phyloP scores from a whole-genome alignment of 108 stramenopile genomes.

The Discostella stelligeroides region DNA sequence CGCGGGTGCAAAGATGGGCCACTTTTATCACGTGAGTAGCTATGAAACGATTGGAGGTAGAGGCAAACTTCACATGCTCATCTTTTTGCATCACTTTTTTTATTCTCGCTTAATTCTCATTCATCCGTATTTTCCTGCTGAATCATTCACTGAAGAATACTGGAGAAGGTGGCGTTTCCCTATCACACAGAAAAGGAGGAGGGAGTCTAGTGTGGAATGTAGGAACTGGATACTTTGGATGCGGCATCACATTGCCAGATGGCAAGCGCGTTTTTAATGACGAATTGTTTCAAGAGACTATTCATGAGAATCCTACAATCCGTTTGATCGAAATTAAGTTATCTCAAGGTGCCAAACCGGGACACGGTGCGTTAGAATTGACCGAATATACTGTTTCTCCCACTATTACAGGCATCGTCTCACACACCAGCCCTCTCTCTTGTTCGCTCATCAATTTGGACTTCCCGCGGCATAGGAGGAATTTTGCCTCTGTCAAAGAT shows the following conservation, averaged over 20 bases:
- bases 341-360: slow-evolving; percentile 90
- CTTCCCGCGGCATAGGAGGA: too few relatives aligned
- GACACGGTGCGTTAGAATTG: too few relatives aligned
- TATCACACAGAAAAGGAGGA: slow-evolving; percentile 69
- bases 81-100: not conserved
- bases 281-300: slow-evolving; percentile 60
- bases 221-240: slow-evolving; percentile 92
- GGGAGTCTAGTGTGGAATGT: slow-evolving; percentile 92
- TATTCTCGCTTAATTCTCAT: not conserved
- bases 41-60: not conserved
- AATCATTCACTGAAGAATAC: slow-evolving; percentile 53
- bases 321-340: slow-evolving; percentile 93
- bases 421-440: too few relatives aligned
- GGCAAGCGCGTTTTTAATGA: slow-evolving; percentile 67
- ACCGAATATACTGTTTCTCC: too few relatives aligned
- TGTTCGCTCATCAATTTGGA: too few relatives aligned
- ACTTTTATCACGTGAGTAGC: slow-evolving; percentile 67
- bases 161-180: slow-evolving; percentile 86
- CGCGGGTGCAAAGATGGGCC: slow-evolving; percentile 72
- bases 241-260: slow-evolving; percentile 54
- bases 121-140: not conserved
- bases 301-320: slow-evolving; percentile 33
- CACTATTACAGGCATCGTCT: too few relatives aligned
- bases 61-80: not conserved
- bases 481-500: slow-evolving; percentile 86